A percentile compares a stretch with the other conserved stretches of the same genome.
phyloP scores from a whole-genome alignment of 2,329 filamentous ascomycete genomes.

The Parastagonospora nodorum region DNA sequence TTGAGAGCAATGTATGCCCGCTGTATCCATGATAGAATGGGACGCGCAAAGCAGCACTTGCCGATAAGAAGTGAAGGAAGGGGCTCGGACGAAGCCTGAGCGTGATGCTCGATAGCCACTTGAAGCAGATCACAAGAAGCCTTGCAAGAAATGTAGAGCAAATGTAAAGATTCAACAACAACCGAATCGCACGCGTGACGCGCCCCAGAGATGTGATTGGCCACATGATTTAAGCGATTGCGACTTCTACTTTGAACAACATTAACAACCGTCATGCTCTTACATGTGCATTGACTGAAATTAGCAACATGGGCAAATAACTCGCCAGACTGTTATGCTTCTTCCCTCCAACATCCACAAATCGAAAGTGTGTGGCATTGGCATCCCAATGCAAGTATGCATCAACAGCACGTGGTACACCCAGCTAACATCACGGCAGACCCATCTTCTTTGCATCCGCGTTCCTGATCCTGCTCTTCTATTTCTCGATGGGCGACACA shows the following conservation, averaged over 20 bases:
- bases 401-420: not conserved
- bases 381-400: constrained; percentile 8
- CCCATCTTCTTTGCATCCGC: constrained; percentile 18
- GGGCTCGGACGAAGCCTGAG: too few species aligned
- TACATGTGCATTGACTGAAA: not conserved
- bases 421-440: constrained; percentile 6
- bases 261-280: not conserved
- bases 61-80: too few species aligned
- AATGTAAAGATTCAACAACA: not conserved
- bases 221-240: constrained; percentile 5
- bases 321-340: constrained; percentile 5
- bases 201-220: constrained; percentile 8
- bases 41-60: too few species aligned
- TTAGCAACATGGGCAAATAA: constrained; percentile 7
- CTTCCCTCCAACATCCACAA: not conserved
- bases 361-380: constrained; percentile 6
- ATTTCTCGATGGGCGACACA: constrained; percentile 10
- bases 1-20: constrained; percentile 7
- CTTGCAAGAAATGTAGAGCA: not conserved
- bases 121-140: not conserved
- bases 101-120: too few species aligned
- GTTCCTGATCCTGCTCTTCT: constrained; percentile 8
- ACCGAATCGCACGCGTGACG: not conserved
- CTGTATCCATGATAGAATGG: too few species aligned
- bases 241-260: not conserved